These are phyloP conservation scores for Millerozyma acaciae DNA, from an alignment of 805 yeast genomes.

Conservation along the genomic window DNA sequence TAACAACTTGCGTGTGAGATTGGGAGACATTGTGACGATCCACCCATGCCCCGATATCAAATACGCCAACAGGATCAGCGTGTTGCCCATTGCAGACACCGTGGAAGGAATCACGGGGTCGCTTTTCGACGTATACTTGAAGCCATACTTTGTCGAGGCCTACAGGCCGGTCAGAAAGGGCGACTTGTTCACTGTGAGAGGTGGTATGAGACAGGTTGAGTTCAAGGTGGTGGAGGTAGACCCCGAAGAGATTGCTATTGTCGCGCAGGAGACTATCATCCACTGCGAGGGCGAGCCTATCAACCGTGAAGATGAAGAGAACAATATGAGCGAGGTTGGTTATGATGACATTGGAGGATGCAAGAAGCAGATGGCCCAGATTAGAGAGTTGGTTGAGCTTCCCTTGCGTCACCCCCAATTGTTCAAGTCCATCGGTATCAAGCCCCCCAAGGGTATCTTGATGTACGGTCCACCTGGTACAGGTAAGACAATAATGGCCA, in stretches of 20 bases:
- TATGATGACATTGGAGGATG: constrained; percentile 99
- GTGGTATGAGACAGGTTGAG: constrained; percentile 99
- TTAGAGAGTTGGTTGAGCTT: constrained; percentile 95
- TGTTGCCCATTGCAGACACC: constrained; percentile 95
- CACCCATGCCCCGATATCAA: constrained; percentile 98
- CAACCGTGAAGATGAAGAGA: constrained; percentile 96
- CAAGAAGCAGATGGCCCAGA: constrained; percentile 99
- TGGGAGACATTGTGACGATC: constrained; percentile 87
- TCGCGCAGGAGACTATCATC: constrained; percentile 95
- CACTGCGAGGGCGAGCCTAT: constrained; percentile 99
- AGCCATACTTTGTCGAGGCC: constrained; percentile 98
- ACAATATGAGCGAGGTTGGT: constrained; percentile 93
- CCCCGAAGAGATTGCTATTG: constrained; percentile 95
- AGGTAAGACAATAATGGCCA: constrained; percentile 98
- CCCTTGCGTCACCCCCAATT: constrained; percentile 98
- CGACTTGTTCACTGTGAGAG: constrained; percentile 92
- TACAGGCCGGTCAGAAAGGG: constrained; percentile 98
- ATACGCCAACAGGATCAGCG: constrained; percentile 91
- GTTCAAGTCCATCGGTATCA: constrained; percentile 96
- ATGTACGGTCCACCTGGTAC: constrained; percentile 99
- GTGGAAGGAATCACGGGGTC: constrained; percentile 98
- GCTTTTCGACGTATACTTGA: constrained; percentile 89
- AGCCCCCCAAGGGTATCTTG: constrained; percentile 96
- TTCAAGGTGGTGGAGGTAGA: constrained; percentile 98
- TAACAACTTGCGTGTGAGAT: constrained; percentile 87